Conservation (phyloP, 1,139 yeast species). For the Diutina neorugosa region DNA sequence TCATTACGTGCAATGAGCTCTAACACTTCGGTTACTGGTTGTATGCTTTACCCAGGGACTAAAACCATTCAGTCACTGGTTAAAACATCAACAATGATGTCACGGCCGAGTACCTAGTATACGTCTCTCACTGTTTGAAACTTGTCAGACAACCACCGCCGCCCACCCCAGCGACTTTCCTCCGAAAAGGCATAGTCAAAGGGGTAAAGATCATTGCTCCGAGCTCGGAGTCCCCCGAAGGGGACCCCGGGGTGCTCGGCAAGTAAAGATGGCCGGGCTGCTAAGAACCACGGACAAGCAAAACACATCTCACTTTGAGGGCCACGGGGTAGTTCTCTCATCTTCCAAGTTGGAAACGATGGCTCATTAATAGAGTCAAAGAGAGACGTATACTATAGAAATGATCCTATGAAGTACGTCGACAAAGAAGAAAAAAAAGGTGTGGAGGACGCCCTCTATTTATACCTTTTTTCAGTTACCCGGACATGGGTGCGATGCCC, state of each 20-base stretch:
- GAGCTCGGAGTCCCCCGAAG: neutral
- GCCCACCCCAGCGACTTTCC: conserved; percentile 87
- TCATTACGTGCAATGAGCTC: no score
- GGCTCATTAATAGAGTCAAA: conserved; percentile 99
- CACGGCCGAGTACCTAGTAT: neutral
- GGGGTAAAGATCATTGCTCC: conserved; percentile 99
- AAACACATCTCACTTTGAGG: conserved; percentile 63
- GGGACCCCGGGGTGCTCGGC: conserved; percentile 7
- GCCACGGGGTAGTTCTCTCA: conserved; percentile 93
- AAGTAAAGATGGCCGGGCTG: conserved; percentile 70
- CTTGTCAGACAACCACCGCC: conserved; percentile 99
- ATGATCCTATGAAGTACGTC: conserved; percentile 98
- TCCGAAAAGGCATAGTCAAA: conserved; percentile 74
- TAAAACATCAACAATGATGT: neutral
- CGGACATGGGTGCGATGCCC: neutral
- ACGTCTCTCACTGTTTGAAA: conserved; percentile 14
- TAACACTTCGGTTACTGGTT: no score
- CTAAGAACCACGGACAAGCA: conserved; percentile 83
- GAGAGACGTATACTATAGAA: conserved; percentile 99
- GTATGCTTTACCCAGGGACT: neutral
- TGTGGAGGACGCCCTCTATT: neutral
- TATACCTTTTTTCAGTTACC: neutral
- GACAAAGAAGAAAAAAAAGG: conserved; percentile 38
- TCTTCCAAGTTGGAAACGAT: conserved; percentile 99
- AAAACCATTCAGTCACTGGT: neutral